Conservation (phyloP, 306 rosid genomes). For the Psophocarpus tetragonolobus region DNA sequence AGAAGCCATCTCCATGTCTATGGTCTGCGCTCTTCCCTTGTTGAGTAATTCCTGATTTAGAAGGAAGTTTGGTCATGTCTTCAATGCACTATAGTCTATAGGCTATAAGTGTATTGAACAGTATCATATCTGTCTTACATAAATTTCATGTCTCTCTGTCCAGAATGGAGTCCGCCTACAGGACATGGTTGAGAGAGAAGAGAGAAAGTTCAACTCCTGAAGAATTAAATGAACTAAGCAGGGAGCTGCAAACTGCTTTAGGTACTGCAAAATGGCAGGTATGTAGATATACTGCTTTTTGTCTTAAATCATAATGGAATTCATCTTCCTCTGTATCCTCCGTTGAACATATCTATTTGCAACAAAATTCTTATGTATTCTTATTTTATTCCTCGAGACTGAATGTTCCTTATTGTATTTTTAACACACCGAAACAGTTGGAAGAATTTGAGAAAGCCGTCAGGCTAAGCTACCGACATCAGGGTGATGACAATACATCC, state of each 20-base stretch:
- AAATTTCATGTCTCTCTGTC: conserved; percentile 15
- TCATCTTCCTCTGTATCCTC: background rate
- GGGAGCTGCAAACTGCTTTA: conserved; percentile 92
- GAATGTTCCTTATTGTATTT: conserved; percentile 25
- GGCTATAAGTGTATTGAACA: conserved; percentile 5
- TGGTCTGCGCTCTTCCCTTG: background rate
- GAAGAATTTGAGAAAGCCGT: conserved; percentile 94
- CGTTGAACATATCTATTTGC: background rate
- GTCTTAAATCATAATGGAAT: background rate
- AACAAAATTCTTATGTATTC: conserved; percentile 7
- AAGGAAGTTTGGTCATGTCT: background rate
- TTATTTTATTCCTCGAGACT: conserved; percentile 12
- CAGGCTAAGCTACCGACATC: conserved; percentile 68
- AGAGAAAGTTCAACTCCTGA: conserved; percentile 49
- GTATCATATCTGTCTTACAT: conserved; percentile 16
- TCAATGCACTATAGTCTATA: background rate
- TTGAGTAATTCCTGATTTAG: conserved; percentile 3
- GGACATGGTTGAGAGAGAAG: conserved; percentile 80
- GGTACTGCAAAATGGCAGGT: conserved; percentile 99
- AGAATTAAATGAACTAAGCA: conserved; percentile 65
- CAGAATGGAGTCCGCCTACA: conserved; percentile 91
- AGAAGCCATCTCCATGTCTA: background rate
- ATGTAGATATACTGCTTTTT: background rate
- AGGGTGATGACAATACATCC: conserved; percentile 55
- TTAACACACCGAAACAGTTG: conserved; percentile 55